A percentile compares a stretch with the other conserved stretches of the same genome.
Evolutionary conservation across 2,329 filamentous ascomycete species (phyloP).

Genomic region (Beauveria scarabaeidicola): DNA sequence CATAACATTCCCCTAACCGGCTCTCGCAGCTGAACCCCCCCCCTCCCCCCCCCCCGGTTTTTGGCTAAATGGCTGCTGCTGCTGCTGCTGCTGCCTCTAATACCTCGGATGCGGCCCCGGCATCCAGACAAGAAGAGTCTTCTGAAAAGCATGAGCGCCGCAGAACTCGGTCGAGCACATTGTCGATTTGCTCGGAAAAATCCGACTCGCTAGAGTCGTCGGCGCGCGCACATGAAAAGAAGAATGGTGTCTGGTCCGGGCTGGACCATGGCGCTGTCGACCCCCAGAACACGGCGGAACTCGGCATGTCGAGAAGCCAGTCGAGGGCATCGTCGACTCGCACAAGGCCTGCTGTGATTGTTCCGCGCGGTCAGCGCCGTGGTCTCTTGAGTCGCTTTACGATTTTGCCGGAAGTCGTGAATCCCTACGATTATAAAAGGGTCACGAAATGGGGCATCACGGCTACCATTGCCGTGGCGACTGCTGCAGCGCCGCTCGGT

Average conservation of each 20-base stretch:
- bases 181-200: not conserved
- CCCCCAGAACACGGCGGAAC: not conserved
- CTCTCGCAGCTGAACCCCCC: not conserved
- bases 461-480: slow-evolving; percentile 66
- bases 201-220: not conserved
- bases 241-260: not conserved
- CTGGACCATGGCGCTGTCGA: not conserved
- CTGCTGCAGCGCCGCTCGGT: slow-evolving; percentile 71
- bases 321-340: slow-evolving; percentile 5
- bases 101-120: not conserved
- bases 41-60: too few relatives aligned
- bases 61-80: not conserved
- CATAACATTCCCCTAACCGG: not conserved
- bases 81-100: not conserved
- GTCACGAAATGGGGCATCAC: slow-evolving; percentile 82
- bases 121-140: too few relatives aligned
- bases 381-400: slow-evolving; percentile 65
- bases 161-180: not conserved
- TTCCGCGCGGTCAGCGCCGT: slow-evolving; percentile 46
- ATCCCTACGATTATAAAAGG: slow-evolving; percentile 63
- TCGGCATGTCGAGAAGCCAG: not conserved
- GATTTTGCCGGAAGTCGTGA: slow-evolving; percentile 69
- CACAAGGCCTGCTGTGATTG: slow-evolving; percentile 19
- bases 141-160: not conserved
- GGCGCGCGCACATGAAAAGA: not conserved